Evolutionary conservation across 805 yeast genomes (phyloP).

Genomic region (Candida ovalis): DNA sequence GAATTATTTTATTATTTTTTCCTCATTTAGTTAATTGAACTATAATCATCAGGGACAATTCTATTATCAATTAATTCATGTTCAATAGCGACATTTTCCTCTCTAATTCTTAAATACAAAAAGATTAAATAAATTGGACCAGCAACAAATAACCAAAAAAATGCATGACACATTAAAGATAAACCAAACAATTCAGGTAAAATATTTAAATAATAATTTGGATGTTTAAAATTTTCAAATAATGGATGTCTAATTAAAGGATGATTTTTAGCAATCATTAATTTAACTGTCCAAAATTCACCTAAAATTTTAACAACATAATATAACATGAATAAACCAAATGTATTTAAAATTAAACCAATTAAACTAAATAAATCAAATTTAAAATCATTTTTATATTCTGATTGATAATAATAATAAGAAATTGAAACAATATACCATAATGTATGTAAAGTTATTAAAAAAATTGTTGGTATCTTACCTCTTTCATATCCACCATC

Average conservation of each 20-base stretch:
- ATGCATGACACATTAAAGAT: slow-evolving; percentile 10
- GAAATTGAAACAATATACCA: slow-evolving; percentile 8
- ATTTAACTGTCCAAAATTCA: slow-evolving; percentile 13
- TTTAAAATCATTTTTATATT: not conserved
- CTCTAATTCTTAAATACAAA: slow-evolving; percentile 9
- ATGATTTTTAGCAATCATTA: slow-evolving; percentile 15
- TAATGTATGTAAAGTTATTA: slow-evolving; percentile 6
- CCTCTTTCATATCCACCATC: slow-evolving; percentile 15
- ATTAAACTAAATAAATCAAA: slow-evolving; percentile 3
- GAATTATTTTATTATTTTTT: too few relatives aligned
- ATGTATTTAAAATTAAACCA: slow-evolving; percentile 6
- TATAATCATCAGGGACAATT: not conserved
- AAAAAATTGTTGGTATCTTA: slow-evolving; percentile 2
- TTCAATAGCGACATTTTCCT: slow-evolving; percentile 10
- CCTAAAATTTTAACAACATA: slow-evolving; percentile 9
- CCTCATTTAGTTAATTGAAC: not conserved
- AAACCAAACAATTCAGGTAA: slow-evolving; percentile 13
- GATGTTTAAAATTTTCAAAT: slow-evolving; percentile 11
- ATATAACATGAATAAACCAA: slow-evolving; percentile 9
- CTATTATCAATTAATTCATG: slow-evolving; percentile 3
- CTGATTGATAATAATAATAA: not conserved
- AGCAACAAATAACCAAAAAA: slow-evolving; percentile 3
- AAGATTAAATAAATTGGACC: slow-evolving; percentile 10
- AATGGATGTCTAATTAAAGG: slow-evolving; percentile 14
- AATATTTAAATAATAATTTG: slow-evolving; percentile 13